Percentiles rank a stretch among this genome's conserved stretches.
Evolutionary conservation across 805 yeast genomes (phyloP).

Genomic region (Hanseniaspora thailandica): DNA sequence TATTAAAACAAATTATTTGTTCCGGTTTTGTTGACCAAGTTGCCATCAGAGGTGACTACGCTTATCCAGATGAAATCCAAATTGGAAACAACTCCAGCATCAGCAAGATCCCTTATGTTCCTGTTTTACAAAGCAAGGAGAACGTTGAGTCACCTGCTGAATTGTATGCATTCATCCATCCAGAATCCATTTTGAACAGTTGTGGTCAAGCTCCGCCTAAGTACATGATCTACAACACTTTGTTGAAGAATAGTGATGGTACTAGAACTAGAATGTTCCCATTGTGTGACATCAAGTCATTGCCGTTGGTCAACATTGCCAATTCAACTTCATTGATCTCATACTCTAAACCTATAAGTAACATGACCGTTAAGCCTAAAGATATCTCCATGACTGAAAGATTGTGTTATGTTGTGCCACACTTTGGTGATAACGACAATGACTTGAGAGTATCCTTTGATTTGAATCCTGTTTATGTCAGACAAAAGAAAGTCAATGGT

Average conservation of each 20-base stretch:
- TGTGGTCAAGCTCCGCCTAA: conserved; percentile 67
- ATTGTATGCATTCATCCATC: conserved; percentile 62
- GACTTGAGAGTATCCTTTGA: conserved; percentile 85
- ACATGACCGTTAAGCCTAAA: conserved; percentile 79
- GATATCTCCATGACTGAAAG: conserved; percentile 52
- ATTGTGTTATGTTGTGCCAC: conserved; percentile 81
- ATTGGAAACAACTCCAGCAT: conserved; percentile 48
- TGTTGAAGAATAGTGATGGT: conserved; percentile 44
- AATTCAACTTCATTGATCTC: conserved; percentile 60
- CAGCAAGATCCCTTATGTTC: conserved; percentile 51
- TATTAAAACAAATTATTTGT: conserved; percentile 81
- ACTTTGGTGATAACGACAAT: conserved; percentile 76
- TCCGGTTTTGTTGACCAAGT: conserved; percentile 89
- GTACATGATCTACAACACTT: conserved; percentile 59
- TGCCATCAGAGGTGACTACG: conserved; percentile 68
- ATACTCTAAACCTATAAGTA: conserved; percentile 75
- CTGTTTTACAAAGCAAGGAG: conserved; percentile 35
- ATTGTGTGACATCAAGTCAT: conserved; percentile 61
- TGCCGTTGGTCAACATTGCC: conserved; percentile 67
- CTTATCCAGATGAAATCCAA: conserved; percentile 49
- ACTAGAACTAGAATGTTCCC: conserved; percentile 53
- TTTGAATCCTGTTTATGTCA: conserved; percentile 65
- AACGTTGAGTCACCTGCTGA: conserved; percentile 35
- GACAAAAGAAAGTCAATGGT: conserved; percentile 55
- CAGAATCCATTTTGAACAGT: conserved; percentile 51